These are phyloP conservation scores for Teunomyces lycoperdinae DNA, from an alignment of 805 yeast genomes.

Conservation along the genomic window DNA sequence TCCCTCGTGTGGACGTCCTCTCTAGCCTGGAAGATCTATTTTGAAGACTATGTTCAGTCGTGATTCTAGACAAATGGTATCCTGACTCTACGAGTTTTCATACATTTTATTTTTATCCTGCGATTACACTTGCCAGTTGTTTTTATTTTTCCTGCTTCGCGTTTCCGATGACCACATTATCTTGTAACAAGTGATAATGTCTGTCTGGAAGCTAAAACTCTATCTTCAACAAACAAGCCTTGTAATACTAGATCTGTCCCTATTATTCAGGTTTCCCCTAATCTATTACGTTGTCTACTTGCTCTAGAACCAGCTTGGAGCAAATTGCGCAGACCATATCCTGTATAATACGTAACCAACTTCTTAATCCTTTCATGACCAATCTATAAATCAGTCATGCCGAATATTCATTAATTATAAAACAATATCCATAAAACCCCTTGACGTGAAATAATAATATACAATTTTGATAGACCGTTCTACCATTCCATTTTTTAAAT, in stretches of 20 bases:
- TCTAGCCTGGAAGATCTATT: constrained; percentile 15
- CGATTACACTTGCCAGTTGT: background rate
- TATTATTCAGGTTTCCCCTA: background rate
- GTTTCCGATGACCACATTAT: background rate
- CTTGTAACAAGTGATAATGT: background rate
- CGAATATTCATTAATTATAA: constrained; percentile 5
- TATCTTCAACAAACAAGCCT: background rate
- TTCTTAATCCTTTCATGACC: background rate
- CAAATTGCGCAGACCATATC: background rate
- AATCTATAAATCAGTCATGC: background rate
- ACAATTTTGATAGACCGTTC: background rate
- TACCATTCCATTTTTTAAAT: background rate
- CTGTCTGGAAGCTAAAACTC: background rate
- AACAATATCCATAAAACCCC: background rate
- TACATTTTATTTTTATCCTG: constrained; percentile 3
- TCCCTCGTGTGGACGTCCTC: constrained; percentile 18
- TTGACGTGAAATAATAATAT: constrained; percentile 1
- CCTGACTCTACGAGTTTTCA: constrained; percentile 10
- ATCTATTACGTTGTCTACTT: background rate
- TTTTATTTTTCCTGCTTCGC: background rate
- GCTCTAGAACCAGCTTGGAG: background rate
- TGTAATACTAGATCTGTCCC: background rate
- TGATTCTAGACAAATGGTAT: constrained; percentile 8
- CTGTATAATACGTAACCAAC: background rate
- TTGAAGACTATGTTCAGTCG: constrained; percentile 12